phyloP scores from a whole-genome alignment of 192 early-diverging fungal species.

The Fimicolochytrium jonesii region DNA sequence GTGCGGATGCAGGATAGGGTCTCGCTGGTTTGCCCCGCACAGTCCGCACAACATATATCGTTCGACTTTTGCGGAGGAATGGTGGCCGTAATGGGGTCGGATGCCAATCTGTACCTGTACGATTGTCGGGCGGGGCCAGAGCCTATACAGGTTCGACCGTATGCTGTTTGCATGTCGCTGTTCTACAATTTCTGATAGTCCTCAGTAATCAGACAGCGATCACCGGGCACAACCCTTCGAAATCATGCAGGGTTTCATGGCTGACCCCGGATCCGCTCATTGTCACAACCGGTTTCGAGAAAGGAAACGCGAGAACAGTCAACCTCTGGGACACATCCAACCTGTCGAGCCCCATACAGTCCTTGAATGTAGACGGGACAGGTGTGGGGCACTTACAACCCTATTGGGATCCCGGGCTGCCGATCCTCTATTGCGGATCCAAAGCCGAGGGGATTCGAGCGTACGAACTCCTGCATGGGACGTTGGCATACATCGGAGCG shows the following conservation, averaged over 20 bases:
- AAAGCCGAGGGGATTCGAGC: conserved; percentile 28
- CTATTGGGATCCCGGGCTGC: conserved; percentile 24
- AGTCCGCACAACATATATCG: background rate
- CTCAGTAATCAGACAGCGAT: background rate
- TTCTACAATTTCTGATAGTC: background rate
- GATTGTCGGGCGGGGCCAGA: conserved; percentile 12
- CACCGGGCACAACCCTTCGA: conserved; percentile 13
- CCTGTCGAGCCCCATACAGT: background rate
- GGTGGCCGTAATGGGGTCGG: background rate
- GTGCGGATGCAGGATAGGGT: conserved; percentile 20
- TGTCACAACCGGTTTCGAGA: conserved; percentile 22
- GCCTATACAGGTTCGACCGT: conserved; percentile 2
- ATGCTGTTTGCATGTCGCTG: background rate
- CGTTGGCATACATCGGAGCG: background rate
- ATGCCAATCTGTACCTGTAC: conserved; percentile 18
- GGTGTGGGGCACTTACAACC: conserved; percentile 13
- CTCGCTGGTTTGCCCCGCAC: background rate
- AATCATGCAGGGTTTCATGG: conserved; percentile 2
- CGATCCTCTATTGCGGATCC: conserved; percentile 18
- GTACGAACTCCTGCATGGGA: conserved; percentile 15
- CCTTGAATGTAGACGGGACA: background rate
- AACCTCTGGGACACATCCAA: conserved; percentile 15
- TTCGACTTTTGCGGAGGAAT: conserved; percentile 25
- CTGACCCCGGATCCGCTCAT: conserved; percentile 20
- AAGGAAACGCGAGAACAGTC: conserved; percentile 16